Evolutionary conservation across 768 basidiomycete species (phyloP).

Genomic region (Pholiota molesta): DNA sequence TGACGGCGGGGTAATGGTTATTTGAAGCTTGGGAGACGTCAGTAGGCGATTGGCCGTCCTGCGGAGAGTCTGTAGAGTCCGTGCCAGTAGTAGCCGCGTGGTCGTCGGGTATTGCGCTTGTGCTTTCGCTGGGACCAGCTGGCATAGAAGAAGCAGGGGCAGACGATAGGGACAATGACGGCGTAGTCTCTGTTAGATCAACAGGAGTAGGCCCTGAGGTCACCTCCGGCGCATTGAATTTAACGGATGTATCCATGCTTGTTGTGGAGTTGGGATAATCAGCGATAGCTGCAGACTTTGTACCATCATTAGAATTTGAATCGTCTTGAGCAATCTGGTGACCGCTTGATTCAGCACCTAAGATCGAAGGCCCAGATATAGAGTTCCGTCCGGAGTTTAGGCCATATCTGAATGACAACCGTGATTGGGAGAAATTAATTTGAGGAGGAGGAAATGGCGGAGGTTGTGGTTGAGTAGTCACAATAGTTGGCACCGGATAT

Average conservation of each 20-base stretch:
- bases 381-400: conserved; percentile 13
- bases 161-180: not conserved
- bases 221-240: conserved; percentile 10
- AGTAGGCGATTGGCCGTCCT: conserved; percentile 18
- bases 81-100: conserved; percentile 2
- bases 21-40: conserved; percentile 12
- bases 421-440: conserved; percentile 26
- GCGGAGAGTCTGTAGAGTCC: conserved; percentile 11
- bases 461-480: conserved; percentile 28
- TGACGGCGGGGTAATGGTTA: conserved; percentile 25
- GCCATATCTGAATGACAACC: conserved; percentile 29
- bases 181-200: not conserved
- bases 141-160: not conserved
- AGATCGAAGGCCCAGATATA: not conserved
- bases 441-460: conserved; percentile 16
- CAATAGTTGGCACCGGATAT: conserved; percentile 27
- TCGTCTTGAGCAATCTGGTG: conserved; percentile 10
- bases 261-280: conserved; percentile 9
- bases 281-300: conserved; percentile 1
- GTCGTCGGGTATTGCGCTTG: conserved; percentile 5
- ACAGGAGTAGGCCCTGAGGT: conserved; percentile 2
- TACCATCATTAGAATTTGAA: conserved; percentile 2
- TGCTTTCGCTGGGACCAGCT: conserved; percentile 10
- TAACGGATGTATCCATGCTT: conserved; percentile 10
- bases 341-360: conserved; percentile 7